These are phyloP conservation scores for Ottelia alismoides DNA, from an alignment of 106 monocot species.

Conservation along the genomic window DNA sequence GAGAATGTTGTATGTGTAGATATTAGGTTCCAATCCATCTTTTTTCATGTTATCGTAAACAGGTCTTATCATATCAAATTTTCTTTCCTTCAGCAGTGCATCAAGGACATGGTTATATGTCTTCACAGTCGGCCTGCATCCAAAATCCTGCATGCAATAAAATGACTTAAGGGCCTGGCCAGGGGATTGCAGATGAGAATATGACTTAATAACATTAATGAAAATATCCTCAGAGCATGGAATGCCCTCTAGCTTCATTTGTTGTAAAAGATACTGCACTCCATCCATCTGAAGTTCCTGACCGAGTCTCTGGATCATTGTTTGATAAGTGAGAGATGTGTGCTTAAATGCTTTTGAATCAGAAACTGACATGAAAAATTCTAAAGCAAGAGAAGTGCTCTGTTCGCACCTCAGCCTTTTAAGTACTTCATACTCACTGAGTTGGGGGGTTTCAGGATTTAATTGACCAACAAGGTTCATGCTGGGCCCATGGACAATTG, in stretches of 20 bases:
- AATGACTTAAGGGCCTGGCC: constrained; percentile 71
- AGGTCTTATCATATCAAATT: constrained; percentile 37
- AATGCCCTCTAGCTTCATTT: constrained; percentile 60
- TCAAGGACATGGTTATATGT: constrained; percentile 80
- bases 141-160: constrained; percentile 58
- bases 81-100: constrained; percentile 45
- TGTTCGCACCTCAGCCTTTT: constrained; percentile 13
- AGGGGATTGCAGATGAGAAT: constrained; percentile 24
- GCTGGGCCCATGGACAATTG: too few relatives aligned
- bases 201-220: constrained; percentile 37
- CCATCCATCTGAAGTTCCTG: constrained; percentile 28
- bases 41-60: constrained; percentile 72
- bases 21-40: constrained; percentile 56
- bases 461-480: too few relatives aligned
- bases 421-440: constrained; percentile 41
- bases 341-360: constrained; percentile 24
- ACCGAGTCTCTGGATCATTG: constrained; percentile 42
- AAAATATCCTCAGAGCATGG: constrained; percentile 42
- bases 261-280: constrained; percentile 51
- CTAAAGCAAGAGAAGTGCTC: constrained; percentile 17
- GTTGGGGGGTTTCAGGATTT: too few relatives aligned
- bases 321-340: constrained; percentile 35
- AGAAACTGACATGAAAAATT: constrained; percentile 37
- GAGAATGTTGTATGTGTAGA: constrained; percentile 77
- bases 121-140: constrained; percentile 43